Evolutionary conservation across 202 grass and related monocot species (phyloP), one percentile per base, ranked within the genome.

Genomic region (Eragrostis tef): DNA sequence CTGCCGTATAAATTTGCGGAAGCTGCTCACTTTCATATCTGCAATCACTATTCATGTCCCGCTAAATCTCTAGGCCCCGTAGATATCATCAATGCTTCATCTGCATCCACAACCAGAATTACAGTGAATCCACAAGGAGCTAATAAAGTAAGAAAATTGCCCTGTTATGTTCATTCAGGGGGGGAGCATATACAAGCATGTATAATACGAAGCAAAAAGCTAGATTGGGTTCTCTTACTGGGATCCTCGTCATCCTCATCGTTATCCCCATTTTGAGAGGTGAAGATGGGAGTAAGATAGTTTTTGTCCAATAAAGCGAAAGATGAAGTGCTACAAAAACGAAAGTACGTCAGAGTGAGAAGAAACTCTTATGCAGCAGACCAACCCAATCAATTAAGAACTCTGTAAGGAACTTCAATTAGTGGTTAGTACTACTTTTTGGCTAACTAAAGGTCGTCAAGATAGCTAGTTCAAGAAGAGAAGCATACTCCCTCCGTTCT

Each of bases 211-310:
- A 6, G 8, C 19, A 15, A 16, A 16, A 52, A 2, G 65, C 16
- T 52, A 57, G 27, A 49, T 27, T 13, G 61, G 68, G 25, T 68
- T 53, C 15, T 79, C 90, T 78, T 92, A 93, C 91, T 67, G 39
- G 75, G 61, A 74, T 73, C 58, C 17, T 75, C 64, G 21, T 43
- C 60, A 8, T 57, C 70, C 5, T 84, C 68, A 48, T 90, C 82
- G 2, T 73, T 56, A 12, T 85, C 77, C 11, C 10, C 83, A 72
- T 90, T 87, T 88, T 84, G 87, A 53, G 70, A 86, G 7, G 91
- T 94, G 52, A 97, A 97, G 79, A 97, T 90, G 58, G 94, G 91
- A 77, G 89, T 97, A 70, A 97, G 81, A 36, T 92, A 97, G 51
- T 92, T 88, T 68, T 77, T 91, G 80, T 92, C 91, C 79, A 97